Evolutionary conservation across 2,329 filamentous ascomycete genomes (phyloP), one percentile per base, ranked within the genome.

Genomic region (Neopestalotiopsis rosae): DNA sequence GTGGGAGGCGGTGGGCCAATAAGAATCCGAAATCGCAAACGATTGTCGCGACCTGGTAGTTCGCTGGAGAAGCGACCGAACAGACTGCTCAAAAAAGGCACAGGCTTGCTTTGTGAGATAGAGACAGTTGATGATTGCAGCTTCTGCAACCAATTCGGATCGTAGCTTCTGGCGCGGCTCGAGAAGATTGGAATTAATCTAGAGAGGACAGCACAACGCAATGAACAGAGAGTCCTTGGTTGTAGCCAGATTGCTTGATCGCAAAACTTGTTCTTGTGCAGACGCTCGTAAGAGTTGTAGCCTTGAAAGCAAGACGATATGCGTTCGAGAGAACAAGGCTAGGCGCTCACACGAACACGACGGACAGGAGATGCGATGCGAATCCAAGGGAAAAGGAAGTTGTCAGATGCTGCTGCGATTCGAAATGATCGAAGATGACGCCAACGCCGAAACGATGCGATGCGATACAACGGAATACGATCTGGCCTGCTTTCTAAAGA

Each of bases 341-440:
- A 30, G 13, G 57, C 57, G 57, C 57, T 30, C 24, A 34, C 57
- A 24, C 28, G 28, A 7, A 64, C 12, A 38, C 38, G 61, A 64
- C 40, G 40, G 14, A 45, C 38, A 64, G 14, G n/a, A 24, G 40
- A 64, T 34, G 45, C 13, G 61, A 64, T 28, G 42, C 42, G 61
- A 64, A 38, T n/a, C 40, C 38, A 30, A 49, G 12, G 24, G 24
- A 52, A 52, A 49, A 38, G 28, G n/a, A 49, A 71, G 52, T 28
- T 68, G 56, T 70, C 70, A 69, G 69, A 73, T 61, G 45, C 45
- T 49, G 66, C 40, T 28, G 73, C 70, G 70, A 71, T 67, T 64
- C 69, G 73, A 71, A 71, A 68, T 65, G 71, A 70, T 71, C 69
- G 69, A 71, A 66, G 68, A 67, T 14, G 69, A 70, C 66, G 70